Evolutionary conservation across 192 early-diverging fungal species (phyloP).

Genomic region (Coemansia sp.): DNA sequence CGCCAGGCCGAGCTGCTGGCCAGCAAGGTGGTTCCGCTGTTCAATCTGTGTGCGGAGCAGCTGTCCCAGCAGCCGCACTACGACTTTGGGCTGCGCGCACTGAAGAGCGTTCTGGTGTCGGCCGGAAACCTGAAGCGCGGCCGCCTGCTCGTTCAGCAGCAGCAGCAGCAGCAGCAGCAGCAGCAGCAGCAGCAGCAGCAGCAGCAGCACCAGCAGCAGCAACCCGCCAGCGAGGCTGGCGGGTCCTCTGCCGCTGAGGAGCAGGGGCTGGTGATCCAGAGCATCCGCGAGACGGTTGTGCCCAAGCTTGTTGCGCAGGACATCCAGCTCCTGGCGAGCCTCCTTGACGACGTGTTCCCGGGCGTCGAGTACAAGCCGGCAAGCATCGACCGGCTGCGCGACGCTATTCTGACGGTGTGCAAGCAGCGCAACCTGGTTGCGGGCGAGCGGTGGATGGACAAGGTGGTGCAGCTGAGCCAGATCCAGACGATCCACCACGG

Average conservation of each 20-base stretch:
- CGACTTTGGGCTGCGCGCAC: constrained; percentile 97
- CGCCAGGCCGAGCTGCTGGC: constrained; percentile 90
- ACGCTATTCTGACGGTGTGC: constrained; percentile 77
- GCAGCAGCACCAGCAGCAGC: constrained; percentile 11
- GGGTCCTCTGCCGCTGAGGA: constrained; percentile 62
- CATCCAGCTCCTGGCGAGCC: constrained; percentile 79
- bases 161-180: neutral
- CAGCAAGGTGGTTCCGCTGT: constrained; percentile 95
- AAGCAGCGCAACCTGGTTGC: constrained; percentile 68
- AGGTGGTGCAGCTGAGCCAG: constrained; percentile 96
- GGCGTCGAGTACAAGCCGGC: constrained; percentile 82
- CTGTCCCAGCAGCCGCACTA: constrained; percentile 96
- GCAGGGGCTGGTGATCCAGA: constrained; percentile 93
- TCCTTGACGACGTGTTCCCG: constrained; percentile 94
- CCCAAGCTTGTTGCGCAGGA: constrained; percentile 99
- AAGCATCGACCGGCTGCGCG: constrained; percentile 71
- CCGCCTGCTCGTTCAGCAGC: constrained; percentile 44
- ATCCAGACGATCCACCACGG: constrained; percentile 99
- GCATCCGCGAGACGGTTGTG: constrained; percentile 94
- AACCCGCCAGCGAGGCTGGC: constrained; percentile 33
- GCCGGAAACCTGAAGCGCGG: constrained; percentile 99
- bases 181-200: neutral
- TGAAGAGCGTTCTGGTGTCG: constrained; percentile 98
- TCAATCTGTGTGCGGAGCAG: constrained; percentile 93
- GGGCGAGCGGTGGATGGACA: constrained; percentile 88